Base-by-base conservation (phyloP, 179 eudicot species). In the Dionaea muscipula region DNA sequence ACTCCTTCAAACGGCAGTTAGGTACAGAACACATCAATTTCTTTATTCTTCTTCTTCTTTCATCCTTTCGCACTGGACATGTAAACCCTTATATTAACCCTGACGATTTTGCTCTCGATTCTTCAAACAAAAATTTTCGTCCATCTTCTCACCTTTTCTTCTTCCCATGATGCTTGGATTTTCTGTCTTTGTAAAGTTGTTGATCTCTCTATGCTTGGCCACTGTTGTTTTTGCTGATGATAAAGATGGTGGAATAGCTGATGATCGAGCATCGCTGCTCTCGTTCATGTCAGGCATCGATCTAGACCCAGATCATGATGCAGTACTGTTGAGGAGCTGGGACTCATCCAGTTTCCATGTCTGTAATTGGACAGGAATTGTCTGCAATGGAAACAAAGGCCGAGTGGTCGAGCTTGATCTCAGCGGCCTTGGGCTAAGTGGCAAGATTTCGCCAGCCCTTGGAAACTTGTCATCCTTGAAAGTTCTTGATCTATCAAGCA, bases 281-380 rank as follows among this genome's bases (percentile, higher is more conserved):
- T 66, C 74, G 6, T 83, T 86, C 75, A 55, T 67, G 74, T 74
- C 75, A 4, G 68, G 68, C 13, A 48, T 86, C 7, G 57, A 62
- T 22, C 58, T 53, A 46, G 95, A 81, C 72, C 82, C 86, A 12
- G 51, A 55, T 39, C 57, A 75, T 24, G 75, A n/a, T n/a, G n/a
- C n/a, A n/a, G n/a, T n/a, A n/a, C n/a, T 74, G 26, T 64, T 86
- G 9, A 25, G 57, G 26, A 71, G 52, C 10, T 86, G 93, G 93
- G 77, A 73, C 24, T 48, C 75, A 39, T 74, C 88, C 1, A 13
- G 22, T 20, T 20, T 65, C 35, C 81, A 74, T 62, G 70, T 74
- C 1, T 86, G 95, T 68, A 75, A 78, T 26, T 86, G 93, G 88
- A 53, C 68, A 1, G 95, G 95, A 19, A 61, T 86, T 25, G 53